Evolutionary conservation across 139 green algal species (phyloP), one percentile per base, ranked within the genome.

Genomic region (Diplosphaera chodatii): DNA sequence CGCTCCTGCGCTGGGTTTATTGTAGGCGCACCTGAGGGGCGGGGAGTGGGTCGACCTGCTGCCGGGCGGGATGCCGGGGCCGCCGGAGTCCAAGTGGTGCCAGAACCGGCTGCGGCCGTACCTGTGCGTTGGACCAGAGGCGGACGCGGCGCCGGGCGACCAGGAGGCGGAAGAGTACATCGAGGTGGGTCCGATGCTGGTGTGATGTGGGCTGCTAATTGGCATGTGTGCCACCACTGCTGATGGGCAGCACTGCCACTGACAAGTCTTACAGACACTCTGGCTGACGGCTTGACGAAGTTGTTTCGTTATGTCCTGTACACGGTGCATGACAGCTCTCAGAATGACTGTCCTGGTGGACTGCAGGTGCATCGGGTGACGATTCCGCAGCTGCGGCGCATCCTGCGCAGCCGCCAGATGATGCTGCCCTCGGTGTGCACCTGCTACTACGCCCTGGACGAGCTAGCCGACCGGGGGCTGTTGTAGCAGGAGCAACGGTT

Each of bases 41-140:
- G 91, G 91, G n/a, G 73, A 83, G 32, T 86, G 85, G 77, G n/a
- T 86, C 28, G 31, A 71, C 31, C 85, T 96, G 48, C 66, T 93
- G 23, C 74, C 80, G 2, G 69, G 76, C 0, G 80, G 73, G 0
- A 83, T 92, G 64, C 80, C 79, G 0, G 91, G 91, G 29, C 76
- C 94, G 66, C 64, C 85, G 25, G 91, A 96, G 70, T 83, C 91
- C 66, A 96, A 96, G 82, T 96, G 91, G 91, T 92, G 90, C 69
- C 63, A 63, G 31, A 95, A 95, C 69, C 78, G 83, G 6, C 95
- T 96, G 76, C 76, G 77, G 63, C 84, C 91, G 6, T 96, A 85
- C 69, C 75, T 96, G 8, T 83, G 87, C 63, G 83, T 96, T 2
- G 80, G 85, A 34, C 90, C 90, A 0, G 30, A 69, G 70, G 73